Evolutionary conservation across 2,329 filamentous ascomycete species (phyloP), one percentile per base, ranked within the genome.

Genomic region (Fusarium sp.): DNA sequence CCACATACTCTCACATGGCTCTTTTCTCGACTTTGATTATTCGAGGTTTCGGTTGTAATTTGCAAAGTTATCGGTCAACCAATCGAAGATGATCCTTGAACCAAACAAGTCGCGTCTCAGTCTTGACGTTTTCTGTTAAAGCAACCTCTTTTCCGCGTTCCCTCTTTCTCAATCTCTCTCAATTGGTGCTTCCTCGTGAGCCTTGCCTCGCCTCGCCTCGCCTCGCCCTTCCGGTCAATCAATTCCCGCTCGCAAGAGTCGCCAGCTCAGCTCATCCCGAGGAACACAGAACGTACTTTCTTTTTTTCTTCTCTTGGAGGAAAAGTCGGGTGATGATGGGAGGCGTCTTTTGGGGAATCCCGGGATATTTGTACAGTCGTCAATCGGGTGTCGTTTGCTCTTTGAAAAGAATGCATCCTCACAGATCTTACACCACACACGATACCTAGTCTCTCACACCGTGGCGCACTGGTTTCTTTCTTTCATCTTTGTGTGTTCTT

Each of bases 41-140:
- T 54, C 84, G 83, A 85, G 84, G 85, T 85, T 84, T 88, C 85
- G 87, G 86, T 88, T 89, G 88, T 89, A 88, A 86, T 86, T 87
- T 86, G 83, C 86, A 86, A 87, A 86, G 83, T 85, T 85, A 86
- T 87, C 82, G 83, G 81, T 84, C 83, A 85, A 86, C 85, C 83
- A 88, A 88, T 87, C 88, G 87, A 89, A 87, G 84, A 86, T 84
- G 86, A 84, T 87, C 80, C 76, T 80, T 83, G 79, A 82, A 80
- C 75, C 77, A 78, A 77, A 45, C 41, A 45, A 80, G 71, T 78
- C 76, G 67, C 77, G 75, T 81, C 75, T 76, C 48, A 30, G 48
- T 52, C 77, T 79, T 77, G 72, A 71, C 70, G 70, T 76, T 72
- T 74, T 76, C 67, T 79, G 73, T 77, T 74, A 75, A 77, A 66